These are phyloP conservation scores for Microcyclosporella mali DNA, from an alignment of 2,329 filamentous ascomycete species.

Conservation along the genomic window DNA sequence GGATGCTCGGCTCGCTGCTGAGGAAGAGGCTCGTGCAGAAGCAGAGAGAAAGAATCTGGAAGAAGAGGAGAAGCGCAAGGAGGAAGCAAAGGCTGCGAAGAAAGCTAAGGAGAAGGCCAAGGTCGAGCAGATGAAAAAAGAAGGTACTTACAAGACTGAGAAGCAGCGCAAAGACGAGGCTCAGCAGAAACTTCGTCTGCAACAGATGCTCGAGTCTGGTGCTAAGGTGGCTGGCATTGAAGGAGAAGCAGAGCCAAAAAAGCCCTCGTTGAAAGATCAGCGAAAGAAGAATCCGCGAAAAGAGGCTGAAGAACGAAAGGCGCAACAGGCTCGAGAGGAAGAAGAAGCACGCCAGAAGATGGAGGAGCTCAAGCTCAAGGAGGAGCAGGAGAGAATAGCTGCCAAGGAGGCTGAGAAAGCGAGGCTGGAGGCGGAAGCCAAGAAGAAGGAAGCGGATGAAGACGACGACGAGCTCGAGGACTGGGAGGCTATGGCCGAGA, in stretches of 20 bases:
- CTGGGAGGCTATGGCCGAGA: slow-evolving; percentile 78
- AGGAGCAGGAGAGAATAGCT: slow-evolving; percentile 68
- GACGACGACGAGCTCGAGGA: slow-evolving; percentile 66
- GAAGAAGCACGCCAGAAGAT: slow-evolving; percentile 53
- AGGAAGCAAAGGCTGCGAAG: slow-evolving; percentile 69
- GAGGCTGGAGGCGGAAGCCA: slow-evolving; percentile 60
- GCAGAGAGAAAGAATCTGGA: slow-evolving; percentile 60
- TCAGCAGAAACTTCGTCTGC: slow-evolving; percentile 68
- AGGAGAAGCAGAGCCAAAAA: slow-evolving; percentile 69
- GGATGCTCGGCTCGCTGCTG: slow-evolving; percentile 50
- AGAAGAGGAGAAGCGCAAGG: slow-evolving; percentile 63
- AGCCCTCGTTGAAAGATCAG: slow-evolving; percentile 67
- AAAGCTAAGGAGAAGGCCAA: slow-evolving; percentile 83
- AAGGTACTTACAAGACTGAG: slow-evolving; percentile 80
- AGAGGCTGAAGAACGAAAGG: slow-evolving; percentile 49
- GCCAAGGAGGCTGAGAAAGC: slow-evolving; percentile 73
- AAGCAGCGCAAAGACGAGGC: slow-evolving; percentile 78
- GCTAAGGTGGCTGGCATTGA: slow-evolving; percentile 57
- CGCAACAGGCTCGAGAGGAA: slow-evolving; percentile 35
- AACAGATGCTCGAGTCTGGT: slow-evolving; percentile 77
- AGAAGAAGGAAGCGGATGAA: slow-evolving; percentile 54
- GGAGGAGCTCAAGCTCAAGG: slow-evolving; percentile 46
- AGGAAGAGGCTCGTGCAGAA: slow-evolving; percentile 62
- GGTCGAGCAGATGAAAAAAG: slow-evolving; percentile 80
- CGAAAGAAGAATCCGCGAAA: slow-evolving; percentile 66